Conservation (phyloP, 139 green algal species). For the Tetradesmus obliquus region DNA sequence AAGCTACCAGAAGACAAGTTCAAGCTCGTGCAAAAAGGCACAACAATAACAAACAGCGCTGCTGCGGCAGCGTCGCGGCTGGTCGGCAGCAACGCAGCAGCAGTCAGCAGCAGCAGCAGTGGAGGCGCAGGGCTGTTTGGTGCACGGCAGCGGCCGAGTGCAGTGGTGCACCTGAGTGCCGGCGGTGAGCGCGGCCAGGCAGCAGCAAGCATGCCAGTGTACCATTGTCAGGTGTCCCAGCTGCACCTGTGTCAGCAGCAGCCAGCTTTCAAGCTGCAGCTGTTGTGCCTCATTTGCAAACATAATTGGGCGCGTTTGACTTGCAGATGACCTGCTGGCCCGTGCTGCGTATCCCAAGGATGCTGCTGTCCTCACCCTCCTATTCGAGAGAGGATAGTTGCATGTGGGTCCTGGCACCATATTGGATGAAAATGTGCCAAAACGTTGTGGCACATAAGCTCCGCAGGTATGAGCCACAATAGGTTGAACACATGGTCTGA, state of each 20-base stretch:
- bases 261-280: too few relatives aligned
- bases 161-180: slow-evolving; percentile 3
- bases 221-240: background rate
- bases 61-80: slow-evolving; percentile 13
- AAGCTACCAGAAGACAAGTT: slow-evolving; percentile 23
- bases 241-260: background rate
- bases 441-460: background rate
- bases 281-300: too few relatives aligned
- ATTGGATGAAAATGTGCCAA: too few relatives aligned
- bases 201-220: background rate
- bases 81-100: background rate
- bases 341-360: too few relatives aligned
- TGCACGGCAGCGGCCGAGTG: background rate
- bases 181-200: slow-evolving; percentile 22
- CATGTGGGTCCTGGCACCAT: too few relatives aligned
- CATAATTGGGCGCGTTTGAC: too few relatives aligned
- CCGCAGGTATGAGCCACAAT: too few relatives aligned
- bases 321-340: too few relatives aligned
- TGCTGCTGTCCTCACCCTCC: too few relatives aligned
- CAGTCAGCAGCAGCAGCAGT: background rate
- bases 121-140: background rate
- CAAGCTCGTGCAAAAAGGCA: slow-evolving; percentile 39
- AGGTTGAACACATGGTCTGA: too few relatives aligned
- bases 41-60: slow-evolving; percentile 10
- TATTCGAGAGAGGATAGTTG: too few relatives aligned